Percentiles rank a stretch among this genome's conserved stretches.
These are phyloP conservation scores for Morella rubra DNA, from an alignment of 306 rosid species.

Conservation along the genomic window DNA sequence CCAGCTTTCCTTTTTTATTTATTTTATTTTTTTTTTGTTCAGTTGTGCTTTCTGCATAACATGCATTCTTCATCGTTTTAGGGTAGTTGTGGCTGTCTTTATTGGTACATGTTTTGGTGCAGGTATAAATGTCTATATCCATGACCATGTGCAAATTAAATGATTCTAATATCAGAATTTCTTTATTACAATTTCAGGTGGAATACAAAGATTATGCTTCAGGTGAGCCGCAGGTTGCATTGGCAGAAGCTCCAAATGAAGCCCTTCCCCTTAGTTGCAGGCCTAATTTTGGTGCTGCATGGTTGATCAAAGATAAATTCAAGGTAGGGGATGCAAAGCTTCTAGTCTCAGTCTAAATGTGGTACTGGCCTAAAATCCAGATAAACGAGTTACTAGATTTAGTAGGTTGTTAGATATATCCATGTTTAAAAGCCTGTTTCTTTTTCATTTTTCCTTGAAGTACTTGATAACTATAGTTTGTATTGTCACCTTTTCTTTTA, in stretches of 20 bases:
- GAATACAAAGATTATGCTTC: slow-evolving; percentile 77
- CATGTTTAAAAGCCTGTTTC: slow-evolving; percentile 2
- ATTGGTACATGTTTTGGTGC: neutral
- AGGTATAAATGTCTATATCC: neutral
- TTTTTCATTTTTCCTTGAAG: neutral
- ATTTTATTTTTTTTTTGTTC: too few relatives aligned
- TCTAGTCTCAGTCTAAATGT: slow-evolving; percentile 13
- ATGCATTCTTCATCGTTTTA: neutral
- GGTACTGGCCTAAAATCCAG: slow-evolving; percentile 17
- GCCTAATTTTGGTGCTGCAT: slow-evolving; percentile 90
- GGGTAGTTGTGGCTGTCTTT: neutral
- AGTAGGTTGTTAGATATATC: slow-evolving; percentile 6
- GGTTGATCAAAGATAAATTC: slow-evolving; percentile 84
- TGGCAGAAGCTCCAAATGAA: slow-evolving; percentile 92
- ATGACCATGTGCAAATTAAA: neutral
- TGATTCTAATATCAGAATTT: slow-evolving; percentile 15
- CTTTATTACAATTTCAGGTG: slow-evolving; percentile 51
- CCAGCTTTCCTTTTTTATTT: neutral
- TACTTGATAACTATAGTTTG: slow-evolving; percentile 14
- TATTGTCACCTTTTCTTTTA: slow-evolving; percentile 35
- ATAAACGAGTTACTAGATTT: slow-evolving; percentile 7
- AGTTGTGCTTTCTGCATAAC: neutral
- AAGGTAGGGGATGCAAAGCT: slow-evolving; percentile 54
- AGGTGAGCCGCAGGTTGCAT: slow-evolving; percentile 63
- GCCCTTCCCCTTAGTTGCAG: slow-evolving; percentile 96